phyloP scores from a whole-genome alignment of 108 stramenopile species.

The Phaeodactylum tricornutum region DNA sequence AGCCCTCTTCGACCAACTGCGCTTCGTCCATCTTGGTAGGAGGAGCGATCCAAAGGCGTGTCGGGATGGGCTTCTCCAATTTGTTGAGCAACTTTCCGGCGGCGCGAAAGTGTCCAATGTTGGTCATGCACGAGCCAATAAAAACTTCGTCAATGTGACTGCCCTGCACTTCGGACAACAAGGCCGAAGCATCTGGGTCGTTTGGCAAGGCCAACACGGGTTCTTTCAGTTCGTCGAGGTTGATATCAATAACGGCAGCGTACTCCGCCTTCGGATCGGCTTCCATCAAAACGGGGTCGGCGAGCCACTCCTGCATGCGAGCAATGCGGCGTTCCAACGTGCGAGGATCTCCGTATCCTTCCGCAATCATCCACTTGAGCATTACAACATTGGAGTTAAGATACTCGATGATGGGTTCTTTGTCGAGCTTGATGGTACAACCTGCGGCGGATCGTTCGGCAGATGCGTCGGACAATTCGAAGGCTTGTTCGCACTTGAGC shows the following conservation, averaged over 20 bases:
- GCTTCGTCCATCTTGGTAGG: slow-evolving; percentile 97
- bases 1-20: slow-evolving; percentile 91
- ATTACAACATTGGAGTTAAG: slow-evolving; percentile 87
- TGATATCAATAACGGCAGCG: slow-evolving; percentile 85
- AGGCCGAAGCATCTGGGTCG: slow-evolving; percentile 89
- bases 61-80: slow-evolving; percentile 59
- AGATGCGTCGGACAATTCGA: slow-evolving; percentile 87
- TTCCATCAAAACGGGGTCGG: slow-evolving; percentile 79
- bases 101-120: slow-evolving; percentile 96
- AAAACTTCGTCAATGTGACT: slow-evolving; percentile 93
- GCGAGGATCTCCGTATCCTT: slow-evolving; percentile 91
- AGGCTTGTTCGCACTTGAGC: slow-evolving; percentile 95
- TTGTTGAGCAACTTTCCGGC: slow-evolving; percentile 87
- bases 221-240: slow-evolving; percentile 89
- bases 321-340: slow-evolving; percentile 90
- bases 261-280: slow-evolving; percentile 88
- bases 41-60: slow-evolving; percentile 89
- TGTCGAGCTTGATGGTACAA: slow-evolving; percentile 90
- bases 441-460: slow-evolving; percentile 94
- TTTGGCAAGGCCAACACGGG: slow-evolving; percentile 90
- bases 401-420: slow-evolving; percentile 94
- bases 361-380: slow-evolving; percentile 96
- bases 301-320: slow-evolving; percentile 91
- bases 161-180: slow-evolving; percentile 79
- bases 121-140: slow-evolving; percentile 95